Base-by-base conservation (phyloP, 768 basidiomycete genomes). In the Sarcomyxa edulis region DNA sequence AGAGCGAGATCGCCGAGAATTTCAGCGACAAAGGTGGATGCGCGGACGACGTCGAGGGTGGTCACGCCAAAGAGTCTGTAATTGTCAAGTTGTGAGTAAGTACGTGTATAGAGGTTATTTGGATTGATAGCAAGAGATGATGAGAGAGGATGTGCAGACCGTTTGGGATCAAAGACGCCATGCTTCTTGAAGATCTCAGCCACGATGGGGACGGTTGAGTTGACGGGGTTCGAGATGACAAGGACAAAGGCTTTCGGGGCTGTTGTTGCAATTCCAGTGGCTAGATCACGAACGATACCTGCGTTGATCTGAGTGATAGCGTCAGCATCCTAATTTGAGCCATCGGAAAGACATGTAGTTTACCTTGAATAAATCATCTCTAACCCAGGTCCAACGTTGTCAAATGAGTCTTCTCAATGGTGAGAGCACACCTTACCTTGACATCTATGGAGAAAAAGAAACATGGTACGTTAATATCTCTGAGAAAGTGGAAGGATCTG, bases 221-320 rank as follows among this genome's bases (percentile, higher is more conserved):
- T 98, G 58, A 99, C 95, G 22, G 96, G 96, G 72, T 99, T 99
- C 51, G 96, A 95, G 62, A 99, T 98, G 49, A 99, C 93, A 34
- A 93, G 78, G 31, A 98, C 78, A 52, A 86, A 84, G 15, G 96
- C 96, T 56, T 92, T 93, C 43, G 95, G 95, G 29, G 79, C 78
- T 34, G 65, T 57, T 11, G 74, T 80, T 11, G 95, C 94, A 52
- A 93, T 88, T 22, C 88, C 93, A 24, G 78, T 84, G 11, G 94
- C 95, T 43, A 99, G 80, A 54, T 91, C 90, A 51, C 83, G 83
- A 42, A 97, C 87, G 59, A 99, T 99, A 32, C 92, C 92, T 40
- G 91, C 96, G 65, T 99, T 99, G 73, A 94, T 96, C 90, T 96
- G 27, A 9, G 32, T 8, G 39, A 29, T n/a, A 39, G 47, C 40